Evolutionary conservation across 495 filamentous ascomycete species (phyloP), one percentile per base, ranked within the genome.

Genomic region (Xylaria acuta): DNA sequence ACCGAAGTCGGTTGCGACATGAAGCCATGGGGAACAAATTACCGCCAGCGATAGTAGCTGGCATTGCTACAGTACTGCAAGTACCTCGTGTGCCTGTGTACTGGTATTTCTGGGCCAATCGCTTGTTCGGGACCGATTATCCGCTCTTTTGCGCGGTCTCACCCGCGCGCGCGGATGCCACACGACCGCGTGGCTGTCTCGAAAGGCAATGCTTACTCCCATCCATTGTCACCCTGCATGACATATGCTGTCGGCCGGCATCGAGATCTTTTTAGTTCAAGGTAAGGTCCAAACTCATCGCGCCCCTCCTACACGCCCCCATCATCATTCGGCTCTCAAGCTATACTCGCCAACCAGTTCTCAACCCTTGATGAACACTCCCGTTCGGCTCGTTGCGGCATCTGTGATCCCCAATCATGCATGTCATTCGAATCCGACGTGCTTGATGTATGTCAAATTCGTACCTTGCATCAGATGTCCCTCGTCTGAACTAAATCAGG

Each of bases 131-230:
- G 38, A 16, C 32, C 18, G 53, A 38, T 30, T 16, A 62, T 38
- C 40, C 53, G 51, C 38, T 34, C 66, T 22, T 22, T 49, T 27
- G 56, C 38, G 63, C 49, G 30, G 25, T 36, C 43, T 30, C 47
- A 25, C 45, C 14, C 67, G 25, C 34, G 51, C 63, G 30, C 43
- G 27, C 25, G 70, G 51, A 69, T 69, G 56, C 67, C 53, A 69
- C 67, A 36, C 43, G 36, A 69, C 38, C 67, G 67, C 67, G 67
- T 69, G 67, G 67, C 67, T 69, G 67, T 69, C 67, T 69, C 43
- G 22, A 38, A 40, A 22, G 8, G 41, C 27, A 18, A 22, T 59
- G 38, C 67, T 69, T 32, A n/a, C 53, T 45, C 40, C 34, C 49
- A 45, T 30, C 27, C 36, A 59, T 20, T n/a, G 67, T 60, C 36